Conservation (phyloP, 2,329 filamentous ascomycete genomes). For the Paecilomyces dactylethromorphus region DNA sequence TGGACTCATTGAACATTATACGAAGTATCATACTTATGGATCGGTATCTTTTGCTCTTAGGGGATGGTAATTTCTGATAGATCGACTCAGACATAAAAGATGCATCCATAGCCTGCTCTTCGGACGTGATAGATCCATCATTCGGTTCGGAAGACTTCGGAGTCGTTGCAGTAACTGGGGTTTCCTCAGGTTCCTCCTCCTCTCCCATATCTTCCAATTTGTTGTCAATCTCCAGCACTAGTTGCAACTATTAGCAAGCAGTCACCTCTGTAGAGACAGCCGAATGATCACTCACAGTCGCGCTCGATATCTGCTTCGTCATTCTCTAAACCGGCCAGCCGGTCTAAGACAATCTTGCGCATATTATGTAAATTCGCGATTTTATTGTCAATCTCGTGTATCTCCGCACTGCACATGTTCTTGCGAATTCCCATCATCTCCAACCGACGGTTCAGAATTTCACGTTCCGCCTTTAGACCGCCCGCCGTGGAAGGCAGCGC, state of each 20-base stretch:
- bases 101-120: slow-evolving; percentile 46
- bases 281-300: slow-evolving; percentile 56
- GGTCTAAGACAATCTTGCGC: slow-evolving; percentile 84
- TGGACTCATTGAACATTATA: not conserved
- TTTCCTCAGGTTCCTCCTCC: slow-evolving; percentile 39
- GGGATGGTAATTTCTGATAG: slow-evolving; percentile 81
- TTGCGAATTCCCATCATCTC: slow-evolving; percentile 90
- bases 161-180: slow-evolving; percentile 25
- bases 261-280: not conserved
- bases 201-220: slow-evolving; percentile 59
- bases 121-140: slow-evolving; percentile 46
- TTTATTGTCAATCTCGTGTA: slow-evolving; percentile 93
- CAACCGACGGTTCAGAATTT: slow-evolving; percentile 72
- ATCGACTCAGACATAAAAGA: slow-evolving; percentile 97
- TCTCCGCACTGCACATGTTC: slow-evolving; percentile 96
- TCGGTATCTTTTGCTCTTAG: slow-evolving; percentile 46
- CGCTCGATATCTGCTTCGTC: slow-evolving; percentile 87
- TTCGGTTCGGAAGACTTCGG: slow-evolving; percentile 29
- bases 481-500: slow-evolving; percentile 57
- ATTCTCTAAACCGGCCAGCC: slow-evolving; percentile 77
- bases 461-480: slow-evolving; percentile 73
- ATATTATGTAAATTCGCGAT: slow-evolving; percentile 88
- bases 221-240: slow-evolving; percentile 54
- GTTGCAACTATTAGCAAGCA: not conserved
- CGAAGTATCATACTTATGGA: slow-evolving; percentile 27